Conservation (phyloP, 1,139 yeast species). For the Dujonia santamariae region DNA sequence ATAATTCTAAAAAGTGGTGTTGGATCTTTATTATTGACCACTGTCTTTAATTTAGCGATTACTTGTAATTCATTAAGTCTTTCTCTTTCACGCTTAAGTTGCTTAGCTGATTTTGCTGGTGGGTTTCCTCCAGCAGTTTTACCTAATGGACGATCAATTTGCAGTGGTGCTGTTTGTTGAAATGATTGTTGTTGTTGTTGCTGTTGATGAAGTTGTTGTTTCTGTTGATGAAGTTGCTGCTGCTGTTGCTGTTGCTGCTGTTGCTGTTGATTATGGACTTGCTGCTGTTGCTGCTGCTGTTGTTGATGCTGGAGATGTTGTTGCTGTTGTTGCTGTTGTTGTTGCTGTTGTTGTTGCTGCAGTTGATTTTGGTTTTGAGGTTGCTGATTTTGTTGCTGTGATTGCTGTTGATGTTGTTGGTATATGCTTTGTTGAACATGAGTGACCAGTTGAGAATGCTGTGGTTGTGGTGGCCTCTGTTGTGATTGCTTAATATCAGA, state of each 20-base stretch:
- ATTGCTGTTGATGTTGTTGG: constrained; percentile 7
- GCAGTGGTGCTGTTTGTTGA: constrained; percentile 20
- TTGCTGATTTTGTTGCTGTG: constrained; percentile 15
- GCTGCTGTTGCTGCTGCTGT: constrained; percentile 12
- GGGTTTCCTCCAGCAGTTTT: constrained; percentile 5
- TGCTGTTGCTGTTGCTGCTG: constrained; percentile 11
- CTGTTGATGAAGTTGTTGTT: neutral
- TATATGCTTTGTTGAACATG: constrained; percentile 2
- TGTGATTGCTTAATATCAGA: constrained; percentile 10
- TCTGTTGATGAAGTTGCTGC: constrained; percentile 8
- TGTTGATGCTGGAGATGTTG: constrained; percentile 5
- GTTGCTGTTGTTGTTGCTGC: constrained; percentile 7
- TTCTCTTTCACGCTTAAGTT: constrained; percentile 56
- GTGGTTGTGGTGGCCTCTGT: constrained; percentile 14
- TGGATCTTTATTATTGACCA: constrained; percentile 83
- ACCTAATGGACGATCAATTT: constrained; percentile 15
- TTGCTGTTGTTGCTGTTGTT: neutral
- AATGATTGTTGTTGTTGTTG: constrained; percentile 12
- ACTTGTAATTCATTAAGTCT: constrained; percentile 84
- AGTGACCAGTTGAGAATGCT: constrained; percentile 5
- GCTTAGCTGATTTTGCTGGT: constrained; percentile 38
- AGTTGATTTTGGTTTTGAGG: constrained; percentile 11
- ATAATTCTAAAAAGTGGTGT: constrained; percentile 79
- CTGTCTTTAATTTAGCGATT: constrained; percentile 78
- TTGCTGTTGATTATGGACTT: constrained; percentile 22